Evolutionary conservation across 345 rosid species (phyloP).

Genomic region (Salix viminalis): DNA sequence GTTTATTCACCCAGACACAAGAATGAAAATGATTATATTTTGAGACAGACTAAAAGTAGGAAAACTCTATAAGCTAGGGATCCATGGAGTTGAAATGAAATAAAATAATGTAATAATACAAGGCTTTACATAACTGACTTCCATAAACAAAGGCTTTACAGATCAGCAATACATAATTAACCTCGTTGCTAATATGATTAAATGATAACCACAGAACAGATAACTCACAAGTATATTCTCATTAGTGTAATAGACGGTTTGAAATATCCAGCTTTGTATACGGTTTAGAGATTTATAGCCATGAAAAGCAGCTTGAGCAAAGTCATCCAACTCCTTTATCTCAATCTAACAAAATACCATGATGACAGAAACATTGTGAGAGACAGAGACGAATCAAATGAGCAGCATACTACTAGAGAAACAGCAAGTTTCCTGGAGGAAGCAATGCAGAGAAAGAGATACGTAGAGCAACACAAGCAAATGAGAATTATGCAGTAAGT

Average conservation of each 20-base stretch:
- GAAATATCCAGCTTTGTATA: constrained; percentile 87
- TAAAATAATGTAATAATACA: not conserved
- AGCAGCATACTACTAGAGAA: constrained; percentile 13
- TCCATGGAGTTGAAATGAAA: not conserved
- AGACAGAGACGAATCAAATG: constrained; percentile 12
- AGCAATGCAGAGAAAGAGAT: not conserved
- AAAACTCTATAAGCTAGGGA: not conserved
- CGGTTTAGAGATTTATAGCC: constrained; percentile 92
- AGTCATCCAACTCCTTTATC: constrained; percentile 84
- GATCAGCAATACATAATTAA: not conserved
- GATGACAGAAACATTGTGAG: constrained; percentile 13
- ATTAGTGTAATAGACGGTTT: constrained; percentile 79
- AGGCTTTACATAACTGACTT: not conserved
- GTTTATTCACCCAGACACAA: not conserved
- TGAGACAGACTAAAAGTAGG: not conserved
- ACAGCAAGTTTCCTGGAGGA: not conserved
- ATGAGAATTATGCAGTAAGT: not conserved
- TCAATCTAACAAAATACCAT: constrained; percentile 57
- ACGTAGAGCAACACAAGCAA: not conserved
- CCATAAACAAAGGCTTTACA: not conserved
- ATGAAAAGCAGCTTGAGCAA: constrained; percentile 94
- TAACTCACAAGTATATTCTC: constrained; percentile 87
- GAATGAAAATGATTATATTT: no score
- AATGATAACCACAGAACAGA: constrained; percentile 10
- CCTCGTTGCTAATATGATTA: not conserved